Evolutionary conservation across 1,284 basidiomycete genomes (phyloP).

Genomic region (Abortiporus biennis): DNA sequence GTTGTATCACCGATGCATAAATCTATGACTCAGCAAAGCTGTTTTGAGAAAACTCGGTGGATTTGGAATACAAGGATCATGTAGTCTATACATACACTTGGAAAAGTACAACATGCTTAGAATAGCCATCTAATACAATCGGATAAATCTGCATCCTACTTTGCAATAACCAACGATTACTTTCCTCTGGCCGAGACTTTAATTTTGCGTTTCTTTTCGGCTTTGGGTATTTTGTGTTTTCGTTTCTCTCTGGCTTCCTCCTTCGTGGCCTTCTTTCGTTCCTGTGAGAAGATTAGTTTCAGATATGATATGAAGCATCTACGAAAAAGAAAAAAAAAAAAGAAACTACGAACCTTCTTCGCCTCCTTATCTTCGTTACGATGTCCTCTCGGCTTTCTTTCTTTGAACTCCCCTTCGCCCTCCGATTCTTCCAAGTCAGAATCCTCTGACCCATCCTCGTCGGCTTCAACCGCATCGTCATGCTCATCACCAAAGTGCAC

Average conservation of each 20-base stretch:
- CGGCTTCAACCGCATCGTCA: constrained; percentile 18
- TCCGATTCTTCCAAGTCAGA: constrained; percentile 24
- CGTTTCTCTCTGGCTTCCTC: constrained; percentile 84
- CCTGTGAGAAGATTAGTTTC: no score
- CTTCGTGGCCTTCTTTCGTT: constrained; percentile 86
- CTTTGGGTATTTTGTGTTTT: constrained; percentile 90
- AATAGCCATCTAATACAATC: constrained; percentile 8
- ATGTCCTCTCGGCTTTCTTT: constrained; percentile 72
- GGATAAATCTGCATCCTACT: constrained; percentile 4
- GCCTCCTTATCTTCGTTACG: constrained; percentile 87
- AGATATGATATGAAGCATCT: constrained; percentile 5
- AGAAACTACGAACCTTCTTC: constrained; percentile 64
- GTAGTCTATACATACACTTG: not conserved
- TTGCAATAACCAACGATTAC: constrained; percentile 1
- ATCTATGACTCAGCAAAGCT: not conserved
- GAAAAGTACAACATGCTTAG: constrained; percentile 11
- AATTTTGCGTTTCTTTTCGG: constrained; percentile 83
- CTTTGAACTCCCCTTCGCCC: constrained; percentile 32
- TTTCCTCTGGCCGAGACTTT: constrained; percentile 43
- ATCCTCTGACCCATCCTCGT: constrained; percentile 30
- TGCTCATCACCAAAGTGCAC: constrained; percentile 11
- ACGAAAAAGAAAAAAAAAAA: constrained; percentile 8
- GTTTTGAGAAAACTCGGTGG: not conserved
- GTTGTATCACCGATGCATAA: constrained; percentile 83
- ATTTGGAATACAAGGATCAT: not conserved